These are phyloP conservation scores for Apium graveolens DNA, from an alignment of 129 eudicot species.

Conservation along the genomic window DNA sequence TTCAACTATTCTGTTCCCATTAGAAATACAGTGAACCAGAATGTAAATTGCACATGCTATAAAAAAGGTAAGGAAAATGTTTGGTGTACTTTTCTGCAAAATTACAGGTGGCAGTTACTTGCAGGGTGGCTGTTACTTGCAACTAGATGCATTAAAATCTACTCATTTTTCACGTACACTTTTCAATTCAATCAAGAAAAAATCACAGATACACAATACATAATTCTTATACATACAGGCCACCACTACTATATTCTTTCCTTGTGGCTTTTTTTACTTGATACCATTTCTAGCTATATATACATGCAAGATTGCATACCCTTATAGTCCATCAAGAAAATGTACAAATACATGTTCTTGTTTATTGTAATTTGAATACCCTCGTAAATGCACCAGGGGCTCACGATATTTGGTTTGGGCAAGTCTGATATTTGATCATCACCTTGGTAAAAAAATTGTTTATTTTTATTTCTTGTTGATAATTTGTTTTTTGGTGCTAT, in stretches of 20 bases:
- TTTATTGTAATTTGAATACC: background rate
- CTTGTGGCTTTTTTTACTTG: background rate
- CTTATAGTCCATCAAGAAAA: background rate
- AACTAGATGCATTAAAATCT: background rate
- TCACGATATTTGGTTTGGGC: background rate
- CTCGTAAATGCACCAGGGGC: background rate
- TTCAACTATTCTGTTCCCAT: too few relatives aligned
- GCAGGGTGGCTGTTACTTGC: background rate
- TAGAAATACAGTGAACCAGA: too few relatives aligned
- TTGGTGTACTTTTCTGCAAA: too few relatives aligned
- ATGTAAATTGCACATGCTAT: too few relatives aligned
- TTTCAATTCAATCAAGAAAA: too few relatives aligned
- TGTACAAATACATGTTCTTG: background rate
- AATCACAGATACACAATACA: too few relatives aligned
- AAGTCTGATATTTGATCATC: background rate
- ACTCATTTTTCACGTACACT: too few relatives aligned
- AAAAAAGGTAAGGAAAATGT: too few relatives aligned
- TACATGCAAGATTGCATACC: too few relatives aligned
- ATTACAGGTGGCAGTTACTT: too few relatives aligned
- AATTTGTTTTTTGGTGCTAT: background rate
- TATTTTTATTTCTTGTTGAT: background rate
- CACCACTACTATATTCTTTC: background rate
- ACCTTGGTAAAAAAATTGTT: background rate
- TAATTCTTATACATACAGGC: too few relatives aligned
- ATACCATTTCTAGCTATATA: too few relatives aligned